Percentiles rank a stretch among this genome's conserved stretches.
phyloP scores from a whole-genome alignment of 1,139 yeast species.

The Lodderomyces orthopsilosis region DNA sequence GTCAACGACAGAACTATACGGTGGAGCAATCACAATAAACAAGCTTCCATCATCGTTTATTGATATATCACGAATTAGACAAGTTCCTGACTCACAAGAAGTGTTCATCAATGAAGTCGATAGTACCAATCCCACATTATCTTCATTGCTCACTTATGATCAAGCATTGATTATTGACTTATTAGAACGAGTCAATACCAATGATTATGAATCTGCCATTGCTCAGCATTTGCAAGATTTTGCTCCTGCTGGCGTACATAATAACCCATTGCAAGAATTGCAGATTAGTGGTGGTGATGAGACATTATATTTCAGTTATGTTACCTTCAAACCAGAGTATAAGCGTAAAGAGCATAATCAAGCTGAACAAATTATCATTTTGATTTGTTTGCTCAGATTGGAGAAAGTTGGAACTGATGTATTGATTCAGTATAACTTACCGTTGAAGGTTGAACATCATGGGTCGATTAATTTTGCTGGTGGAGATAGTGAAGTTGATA shows the following conservation, averaged over 20 bases:
- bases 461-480: neutral
- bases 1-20: slow-evolving; percentile 41
- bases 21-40: slow-evolving; percentile 67
- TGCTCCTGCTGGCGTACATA: slow-evolving; percentile 13
- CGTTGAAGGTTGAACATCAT: slow-evolving; percentile 21
- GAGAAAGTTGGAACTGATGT: slow-evolving; percentile 57
- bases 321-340: slow-evolving; percentile 10
- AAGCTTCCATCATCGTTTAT: slow-evolving; percentile 34
- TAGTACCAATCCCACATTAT: slow-evolving; percentile 15
- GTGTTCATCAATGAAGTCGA: slow-evolving; percentile 55
- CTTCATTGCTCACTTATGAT: slow-evolving; percentile 27
- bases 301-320: slow-evolving; percentile 9
- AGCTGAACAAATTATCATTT: slow-evolving; percentile 10
- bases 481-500: slow-evolving; percentile 18
- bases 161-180: slow-evolving; percentile 71
- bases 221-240: slow-evolving; percentile 43
- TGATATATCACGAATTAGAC: slow-evolving; percentile 73
- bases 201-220: slow-evolving; percentile 34
- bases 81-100: slow-evolving; percentile 88
- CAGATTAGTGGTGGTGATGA: slow-evolving; percentile 5
- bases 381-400: slow-evolving; percentile 52
- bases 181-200: slow-evolving; percentile 52
- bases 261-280: slow-evolving; percentile 7
- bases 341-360: slow-evolving; percentile 7
- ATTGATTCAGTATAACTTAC: slow-evolving; percentile 58